phyloP scores from a whole-genome alignment of 2,329 filamentous ascomycete species.

The Tolypocladium paradoxum region DNA sequence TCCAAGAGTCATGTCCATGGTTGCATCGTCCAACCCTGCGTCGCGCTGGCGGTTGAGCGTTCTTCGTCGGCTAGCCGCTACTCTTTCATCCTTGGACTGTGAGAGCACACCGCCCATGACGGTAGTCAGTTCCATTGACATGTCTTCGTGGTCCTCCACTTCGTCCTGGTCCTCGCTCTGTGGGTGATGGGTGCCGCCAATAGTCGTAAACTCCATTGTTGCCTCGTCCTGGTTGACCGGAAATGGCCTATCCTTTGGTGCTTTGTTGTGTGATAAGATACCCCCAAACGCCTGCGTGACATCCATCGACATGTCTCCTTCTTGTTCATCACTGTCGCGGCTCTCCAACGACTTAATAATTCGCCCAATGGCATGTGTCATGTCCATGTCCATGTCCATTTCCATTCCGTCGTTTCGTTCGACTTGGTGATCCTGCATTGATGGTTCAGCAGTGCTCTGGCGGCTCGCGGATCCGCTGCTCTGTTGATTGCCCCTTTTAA shows the following conservation, averaged over 20 bases:
- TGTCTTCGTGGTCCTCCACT: slow-evolving; percentile 48
- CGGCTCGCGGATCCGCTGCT: slow-evolving; percentile 25
- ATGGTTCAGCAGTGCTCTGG: slow-evolving; percentile 26
- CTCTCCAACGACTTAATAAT: slow-evolving; percentile 36
- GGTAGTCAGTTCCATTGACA: slow-evolving; percentile 70
- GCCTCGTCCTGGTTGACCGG: slow-evolving; percentile 26
- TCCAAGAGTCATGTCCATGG: slow-evolving; percentile 46
- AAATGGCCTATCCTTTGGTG: background rate
- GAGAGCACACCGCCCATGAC: slow-evolving; percentile 47
- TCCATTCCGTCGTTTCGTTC: slow-evolving; percentile 18
- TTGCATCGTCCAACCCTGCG: slow-evolving; percentile 18
- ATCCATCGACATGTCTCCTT: slow-evolving; percentile 83
- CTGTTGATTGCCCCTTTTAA: slow-evolving; percentile 39
- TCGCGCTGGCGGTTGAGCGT: slow-evolving; percentile 21
- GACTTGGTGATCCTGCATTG: slow-evolving; percentile 3
- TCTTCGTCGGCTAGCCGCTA: slow-evolving; percentile 10
- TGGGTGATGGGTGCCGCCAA: slow-evolving; percentile 54
- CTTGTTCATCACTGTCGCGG: slow-evolving; percentile 26
- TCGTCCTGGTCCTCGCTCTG: slow-evolving; percentile 21
- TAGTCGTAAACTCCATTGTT: slow-evolving; percentile 71
- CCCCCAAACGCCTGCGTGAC: slow-evolving; percentile 74
- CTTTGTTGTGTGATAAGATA: slow-evolving; percentile 47
- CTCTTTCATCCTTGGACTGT: slow-evolving; percentile 15
- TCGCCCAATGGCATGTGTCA: slow-evolving; percentile 44
- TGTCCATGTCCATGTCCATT: slow-evolving; percentile 37